phyloP scores from a whole-genome alignment of 1,284 basidiomycete species.

The Limonomyces culmigenus region DNA sequence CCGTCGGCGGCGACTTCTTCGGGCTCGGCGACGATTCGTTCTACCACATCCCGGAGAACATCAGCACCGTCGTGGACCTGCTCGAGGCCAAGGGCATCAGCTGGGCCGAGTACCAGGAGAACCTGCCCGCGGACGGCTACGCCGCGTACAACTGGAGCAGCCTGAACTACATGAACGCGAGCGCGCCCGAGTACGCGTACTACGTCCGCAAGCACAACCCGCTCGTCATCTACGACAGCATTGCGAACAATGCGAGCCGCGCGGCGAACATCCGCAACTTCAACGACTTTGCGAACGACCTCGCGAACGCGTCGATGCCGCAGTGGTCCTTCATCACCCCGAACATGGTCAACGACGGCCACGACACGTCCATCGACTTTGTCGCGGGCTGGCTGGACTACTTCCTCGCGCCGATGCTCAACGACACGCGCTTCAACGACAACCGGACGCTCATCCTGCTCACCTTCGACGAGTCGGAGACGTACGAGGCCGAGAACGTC shows the following conservation, averaged over 20 bases:
- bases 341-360: slow-evolving; percentile 39
- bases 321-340: slow-evolving; percentile 54
- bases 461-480: slow-evolving; percentile 41
- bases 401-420: slow-evolving; percentile 37
- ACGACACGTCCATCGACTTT: slow-evolving; percentile 42
- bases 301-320: slow-evolving; percentile 31
- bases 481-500: slow-evolving; percentile 17
- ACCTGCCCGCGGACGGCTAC: slow-evolving; percentile 39
- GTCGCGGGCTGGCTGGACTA: slow-evolving; percentile 29
- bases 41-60: slow-evolving; percentile 17
- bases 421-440: slow-evolving; percentile 27
- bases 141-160: slow-evolving; percentile 21
- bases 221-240: slow-evolving; percentile 27
- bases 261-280: slow-evolving; percentile 43
- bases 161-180: slow-evolving; percentile 25
- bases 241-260: slow-evolving; percentile 21
- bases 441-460: slow-evolving; percentile 34
- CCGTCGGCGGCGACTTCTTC: slow-evolving; percentile 38
- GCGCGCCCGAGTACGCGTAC: slow-evolving; percentile 18
- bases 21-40: slow-evolving; percentile 32
- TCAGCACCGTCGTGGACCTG: slow-evolving; percentile 46
- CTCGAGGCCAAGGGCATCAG: slow-evolving; percentile 41
- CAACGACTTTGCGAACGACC: slow-evolving; percentile 38
- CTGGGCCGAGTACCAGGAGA: slow-evolving; percentile 36
- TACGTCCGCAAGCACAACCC: slow-evolving; percentile 44